phyloP scores from a whole-genome alignment of 768 basidiomycete species.

The Amanita jacksonii region DNA sequence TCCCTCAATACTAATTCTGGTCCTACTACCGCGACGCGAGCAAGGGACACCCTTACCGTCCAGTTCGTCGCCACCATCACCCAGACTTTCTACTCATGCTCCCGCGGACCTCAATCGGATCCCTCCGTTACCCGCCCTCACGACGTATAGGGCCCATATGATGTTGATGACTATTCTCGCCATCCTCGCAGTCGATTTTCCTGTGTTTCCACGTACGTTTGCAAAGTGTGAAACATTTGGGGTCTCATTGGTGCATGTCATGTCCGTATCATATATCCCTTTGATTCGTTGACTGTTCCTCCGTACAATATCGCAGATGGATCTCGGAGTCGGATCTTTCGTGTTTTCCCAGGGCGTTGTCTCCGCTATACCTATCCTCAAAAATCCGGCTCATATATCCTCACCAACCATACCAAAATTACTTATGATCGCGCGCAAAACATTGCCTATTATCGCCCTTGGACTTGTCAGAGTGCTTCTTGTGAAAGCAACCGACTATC shows the following conservation, averaged over 20 bases:
- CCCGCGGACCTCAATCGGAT: slow-evolving; percentile 13
- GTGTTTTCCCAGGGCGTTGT: slow-evolving; percentile 94
- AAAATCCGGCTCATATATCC: slow-evolving; percentile 44
- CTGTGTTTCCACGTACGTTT: slow-evolving; percentile 76
- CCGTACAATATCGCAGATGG: slow-evolving; percentile 59
- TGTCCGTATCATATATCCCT: not conserved
- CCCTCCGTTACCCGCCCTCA: slow-evolving; percentile 65
- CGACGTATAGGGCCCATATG: slow-evolving; percentile 90
- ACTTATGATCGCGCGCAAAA: slow-evolving; percentile 40
- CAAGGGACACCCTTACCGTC: slow-evolving; percentile 47
- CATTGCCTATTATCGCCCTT: slow-evolving; percentile 56
- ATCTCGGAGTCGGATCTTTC: slow-evolving; percentile 93
- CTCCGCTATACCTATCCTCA: slow-evolving; percentile 76
- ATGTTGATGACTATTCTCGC: slow-evolving; percentile 85
- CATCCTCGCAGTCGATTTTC: slow-evolving; percentile 95
- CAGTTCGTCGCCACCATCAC: slow-evolving; percentile 16
- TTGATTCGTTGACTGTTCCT: slow-evolving; percentile 7
- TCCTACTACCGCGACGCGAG: slow-evolving; percentile 32
- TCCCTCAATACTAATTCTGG: slow-evolving; percentile 31
- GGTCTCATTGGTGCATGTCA: slow-evolving; percentile 69
- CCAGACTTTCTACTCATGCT: slow-evolving; percentile 11
- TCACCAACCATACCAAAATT: slow-evolving; percentile 44
- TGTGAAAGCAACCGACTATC: slow-evolving; percentile 92
- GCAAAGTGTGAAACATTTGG: slow-evolving; percentile 95
- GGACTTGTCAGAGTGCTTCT: slow-evolving; percentile 72